Evolutionary conservation across 139 green algal species (phyloP).

Genomic region (Chlorella sp.): DNA sequence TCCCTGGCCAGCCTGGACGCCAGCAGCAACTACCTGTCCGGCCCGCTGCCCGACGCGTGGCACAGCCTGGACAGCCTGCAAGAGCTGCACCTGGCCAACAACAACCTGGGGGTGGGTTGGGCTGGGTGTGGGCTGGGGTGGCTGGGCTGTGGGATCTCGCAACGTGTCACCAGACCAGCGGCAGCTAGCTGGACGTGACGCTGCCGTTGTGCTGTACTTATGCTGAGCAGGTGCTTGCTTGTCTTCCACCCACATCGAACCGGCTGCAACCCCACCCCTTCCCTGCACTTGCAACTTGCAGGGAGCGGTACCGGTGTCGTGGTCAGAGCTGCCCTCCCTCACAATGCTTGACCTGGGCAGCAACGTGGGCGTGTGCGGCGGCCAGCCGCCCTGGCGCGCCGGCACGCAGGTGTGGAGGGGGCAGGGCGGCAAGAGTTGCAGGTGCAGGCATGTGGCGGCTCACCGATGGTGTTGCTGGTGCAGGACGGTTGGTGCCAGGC

Average conservation of each 20-base stretch:
- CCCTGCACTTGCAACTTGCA: background rate
- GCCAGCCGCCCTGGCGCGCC: background rate
- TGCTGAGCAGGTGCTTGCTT: too few species aligned
- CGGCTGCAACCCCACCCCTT: too few species aligned
- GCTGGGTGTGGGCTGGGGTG: too few species aligned
- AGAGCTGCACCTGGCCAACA: constrained; percentile 6
- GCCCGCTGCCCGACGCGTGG: constrained; percentile 18
- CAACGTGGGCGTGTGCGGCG: constrained; percentile 29
- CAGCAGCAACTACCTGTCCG: constrained; percentile 12
- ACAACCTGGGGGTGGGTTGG: constrained; percentile 26
- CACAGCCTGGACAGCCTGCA: background rate
- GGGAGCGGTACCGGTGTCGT: constrained; percentile 14
- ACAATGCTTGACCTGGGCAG: constrained; percentile 4
- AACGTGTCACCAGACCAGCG: too few species aligned
- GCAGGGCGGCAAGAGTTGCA: too few species aligned
- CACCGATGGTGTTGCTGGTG: too few species aligned
- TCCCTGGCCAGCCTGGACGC: constrained; percentile 39
- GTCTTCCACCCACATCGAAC: too few species aligned
- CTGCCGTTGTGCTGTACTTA: too few species aligned
- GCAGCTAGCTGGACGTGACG: too few species aligned
- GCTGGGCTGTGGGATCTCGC: too few species aligned
- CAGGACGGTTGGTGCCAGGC: too few species aligned
- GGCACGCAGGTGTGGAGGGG: background rate
- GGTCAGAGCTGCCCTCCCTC: constrained; percentile 16
- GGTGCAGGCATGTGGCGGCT: too few species aligned